Base-by-base conservation (phyloP, 345 rosid species). In the Clarkia xantiana region DNA sequence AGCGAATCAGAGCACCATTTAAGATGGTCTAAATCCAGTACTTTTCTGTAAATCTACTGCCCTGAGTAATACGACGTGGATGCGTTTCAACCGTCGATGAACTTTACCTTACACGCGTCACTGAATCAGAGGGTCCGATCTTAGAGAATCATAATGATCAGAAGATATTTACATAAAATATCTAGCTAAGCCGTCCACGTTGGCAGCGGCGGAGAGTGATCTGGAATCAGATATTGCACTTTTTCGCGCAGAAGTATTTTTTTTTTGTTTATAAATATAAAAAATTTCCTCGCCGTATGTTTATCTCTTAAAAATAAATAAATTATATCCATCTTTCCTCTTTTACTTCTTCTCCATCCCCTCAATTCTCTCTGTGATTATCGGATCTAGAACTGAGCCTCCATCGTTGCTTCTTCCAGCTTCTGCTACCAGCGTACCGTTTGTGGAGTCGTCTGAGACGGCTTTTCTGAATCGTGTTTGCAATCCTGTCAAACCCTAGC, bases 121-220 rank as follows among this genome's bases (percentile, higher is more conserved):
- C 7, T 19, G 19, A 17, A n/a, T 22, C 25, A 13, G n/a, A 2
- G 19, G 23, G 39, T 17, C n/a, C 2, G 47, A 19, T 18, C 36
- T 16, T 22, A 13, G 47, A 43, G 34, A 12, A 18, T 23, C 18
- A 12, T 10, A 29, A 14, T 10, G 18, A 18, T 6, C 10, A 5
- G 38, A 9, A 79, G 80, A 80, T 82, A 71, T 80, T 75, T 65
- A 51, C 64, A 58, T 64, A 73, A 83, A 86, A 86, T 77, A 86
- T 86, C 86, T 73, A 55, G 67, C 63, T 60, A 47, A 71, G 58
- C 61, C 71, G 75, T 76, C 94, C 96, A 90, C 86, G 94, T 71
- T 43, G 79, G 84, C 93, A 57, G 4, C 11, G 1, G 11, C n/a
- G 38, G 53, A 44, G 65, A 64, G 53, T 75, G 67, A 69, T 74